Evolutionary conservation across 345 rosid genomes (phyloP), one percentile per base, ranked within the genome.

Genomic region (Balakata baccata): DNA sequence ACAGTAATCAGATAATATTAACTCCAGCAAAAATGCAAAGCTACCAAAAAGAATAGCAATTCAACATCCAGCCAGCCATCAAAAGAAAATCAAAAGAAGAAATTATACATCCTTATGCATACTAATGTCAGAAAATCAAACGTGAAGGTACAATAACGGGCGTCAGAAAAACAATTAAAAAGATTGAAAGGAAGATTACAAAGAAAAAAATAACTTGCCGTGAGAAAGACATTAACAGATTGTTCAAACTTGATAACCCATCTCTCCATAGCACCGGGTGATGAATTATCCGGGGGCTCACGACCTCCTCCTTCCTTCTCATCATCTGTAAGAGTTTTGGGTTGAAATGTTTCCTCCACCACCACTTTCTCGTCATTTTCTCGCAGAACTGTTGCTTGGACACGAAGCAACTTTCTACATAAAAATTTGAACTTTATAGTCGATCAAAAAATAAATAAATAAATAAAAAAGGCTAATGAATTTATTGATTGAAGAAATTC

Each of bases 211-310:
- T 10, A 68, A 41, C 50, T 75, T 83, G 89, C 98, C 70, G 97
- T 90, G 66, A 92, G 97, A 77, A 94, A 86, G 80, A 94, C 76
- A 80, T 94, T 92, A 34, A 90, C 56, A 72, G 92, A 84, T 78
- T 89, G 93, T 72, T 94, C 98, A 51, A 89, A 3, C 88, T 89
- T 90, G 76, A 94, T 81, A 74, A 80, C 54, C 94, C 87, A 90
- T 47, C 66, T 70, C 74, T 87, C 95, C 39, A 75, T 46, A 69
- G 65, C 84, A 79, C 77, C 75, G 64, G 84, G 29, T 5, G 92
- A 67, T 22, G 86, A 81, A 77, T 17, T 70, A 62, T 2, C 60
- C 16, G 63, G 57, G 13, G 87, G 58, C 37, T 73, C 85, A 16
- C 58, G 85, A 14, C 10, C 37, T 62, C 73, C 66, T 64, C 73